Evolutionary conservation across 2,329 filamentous ascomycete genomes (phyloP).

Genomic region (Scedosporium aurantiacum): DNA sequence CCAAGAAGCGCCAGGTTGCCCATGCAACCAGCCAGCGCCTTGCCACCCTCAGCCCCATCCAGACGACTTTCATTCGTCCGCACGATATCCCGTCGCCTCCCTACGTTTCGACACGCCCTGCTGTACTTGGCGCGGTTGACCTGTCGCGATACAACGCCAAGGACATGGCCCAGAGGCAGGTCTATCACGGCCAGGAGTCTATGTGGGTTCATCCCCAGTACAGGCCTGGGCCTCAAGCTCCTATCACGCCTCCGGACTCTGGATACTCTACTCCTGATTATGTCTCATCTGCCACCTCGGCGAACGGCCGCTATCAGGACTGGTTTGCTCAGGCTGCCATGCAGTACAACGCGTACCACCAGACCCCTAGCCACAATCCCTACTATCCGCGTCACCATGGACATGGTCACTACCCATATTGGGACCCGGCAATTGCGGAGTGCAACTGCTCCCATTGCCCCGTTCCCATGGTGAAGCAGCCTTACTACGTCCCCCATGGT

Average conservation of each 20-base stretch:
- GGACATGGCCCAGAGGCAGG: conserved; percentile 7
- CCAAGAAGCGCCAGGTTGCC: conserved; percentile 42
- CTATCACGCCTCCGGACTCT: conserved; percentile 49
- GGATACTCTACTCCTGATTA: conserved; percentile 52
- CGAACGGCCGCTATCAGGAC: conserved; percentile 45
- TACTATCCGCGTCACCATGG: conserved; percentile 23
- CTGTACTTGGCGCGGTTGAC: conserved; percentile 13
- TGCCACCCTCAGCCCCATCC: conserved; percentile 35
- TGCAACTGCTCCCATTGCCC: conserved; percentile 38
- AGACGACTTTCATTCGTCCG: conserved; percentile 20
- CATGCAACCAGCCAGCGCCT: conserved; percentile 8
- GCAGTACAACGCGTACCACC: conserved; percentile 32
- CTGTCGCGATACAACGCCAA: conserved; percentile 26
- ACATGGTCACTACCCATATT: conserved; percentile 34
- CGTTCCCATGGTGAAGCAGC: conserved; percentile 31
- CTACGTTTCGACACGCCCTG: conserved; percentile 19
- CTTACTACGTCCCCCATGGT: conserved; percentile 36
- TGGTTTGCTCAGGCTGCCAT: conserved; percentile 37
- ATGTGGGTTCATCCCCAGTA: conserved; percentile 8
- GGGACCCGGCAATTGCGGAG: conserved; percentile 40
- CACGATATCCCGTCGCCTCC: conserved; percentile 15
- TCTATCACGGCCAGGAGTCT: conserved; percentile 4
- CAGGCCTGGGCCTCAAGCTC: conserved; percentile 20
- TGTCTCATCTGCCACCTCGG: conserved; percentile 40
- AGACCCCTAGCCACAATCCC: conserved; percentile 22